Evolutionary conservation across 495 filamentous ascomycete species (phyloP).

Genomic region (Halenospora varia): DNA sequence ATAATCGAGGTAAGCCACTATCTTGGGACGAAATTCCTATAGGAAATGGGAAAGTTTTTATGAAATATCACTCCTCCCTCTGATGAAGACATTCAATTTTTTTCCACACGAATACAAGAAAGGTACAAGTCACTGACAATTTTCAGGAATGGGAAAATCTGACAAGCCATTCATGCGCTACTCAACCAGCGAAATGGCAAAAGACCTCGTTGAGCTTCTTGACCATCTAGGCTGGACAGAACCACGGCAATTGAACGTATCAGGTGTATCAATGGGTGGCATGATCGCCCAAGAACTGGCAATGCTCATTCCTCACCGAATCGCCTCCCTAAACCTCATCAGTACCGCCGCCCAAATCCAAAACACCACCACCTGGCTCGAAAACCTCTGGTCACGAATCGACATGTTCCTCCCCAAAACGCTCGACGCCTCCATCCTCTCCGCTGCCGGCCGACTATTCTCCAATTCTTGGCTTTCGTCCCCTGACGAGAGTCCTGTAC

Average conservation of each 20-base stretch:
- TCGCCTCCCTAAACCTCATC: slow-evolving; percentile 63
- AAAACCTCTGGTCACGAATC: slow-evolving; percentile 65
- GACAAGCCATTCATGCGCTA: slow-evolving; percentile 72
- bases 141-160: slow-evolving; percentile 63
- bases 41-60: too few species aligned
- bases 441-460: slow-evolving; percentile 57
- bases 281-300: slow-evolving; percentile 87
- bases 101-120: neutral
- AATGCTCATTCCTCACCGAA: slow-evolving; percentile 49
- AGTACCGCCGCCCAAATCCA: slow-evolving; percentile 71
- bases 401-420: slow-evolving; percentile 66
- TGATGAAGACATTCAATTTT: neutral
- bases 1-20: slow-evolving; percentile 57
- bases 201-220: slow-evolving; percentile 63
- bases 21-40: too few species aligned
- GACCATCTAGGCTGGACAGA: slow-evolving; percentile 66
- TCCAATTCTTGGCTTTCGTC: slow-evolving; percentile 51
- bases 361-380: slow-evolving; percentile 47
- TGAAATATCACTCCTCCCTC: too few species aligned
- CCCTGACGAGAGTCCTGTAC: slow-evolving; percentile 53
- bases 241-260: slow-evolving; percentile 56
- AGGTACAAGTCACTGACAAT: neutral
- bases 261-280: slow-evolving; percentile 75
- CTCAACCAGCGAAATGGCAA: slow-evolving; percentile 71
- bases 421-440: slow-evolving; percentile 45